phyloP scores from a whole-genome alignment of 2,329 filamentous ascomycete genomes.

The Moelleriella libera region DNA sequence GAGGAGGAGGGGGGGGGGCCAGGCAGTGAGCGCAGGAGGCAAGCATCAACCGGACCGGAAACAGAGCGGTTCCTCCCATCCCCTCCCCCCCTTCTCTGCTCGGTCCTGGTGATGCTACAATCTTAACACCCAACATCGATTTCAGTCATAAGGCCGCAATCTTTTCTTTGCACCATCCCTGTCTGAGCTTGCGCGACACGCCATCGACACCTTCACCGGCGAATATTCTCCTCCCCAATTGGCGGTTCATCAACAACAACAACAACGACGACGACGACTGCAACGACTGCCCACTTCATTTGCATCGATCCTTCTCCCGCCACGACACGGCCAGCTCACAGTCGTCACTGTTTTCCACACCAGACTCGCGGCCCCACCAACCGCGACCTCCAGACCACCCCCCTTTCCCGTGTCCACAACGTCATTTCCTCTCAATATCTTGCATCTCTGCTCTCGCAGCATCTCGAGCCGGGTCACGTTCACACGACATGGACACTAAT shows the following conservation, averaged over 20 bases:
- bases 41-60: too few relatives aligned
- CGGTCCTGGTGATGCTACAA: too few relatives aligned
- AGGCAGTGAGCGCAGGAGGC: too few relatives aligned
- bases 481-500: slow-evolving; percentile 70
- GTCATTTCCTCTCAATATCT: slow-evolving; percentile 13
- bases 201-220: neutral
- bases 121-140: too few relatives aligned
- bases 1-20: too few relatives aligned
- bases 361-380: slow-evolving; percentile 7
- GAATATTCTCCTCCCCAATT: neutral
- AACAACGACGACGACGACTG: neutral
- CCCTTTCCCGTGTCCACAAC: slow-evolving; percentile 12
- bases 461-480: slow-evolving; percentile 7
- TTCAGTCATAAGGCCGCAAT: neutral
- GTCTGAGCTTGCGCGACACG: slow-evolving; percentile 1
- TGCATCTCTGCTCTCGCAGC: slow-evolving; percentile 7
- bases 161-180: slow-evolving; percentile 4
- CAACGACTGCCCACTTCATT: neutral
- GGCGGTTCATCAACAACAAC: neutral
- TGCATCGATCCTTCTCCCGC: neutral
- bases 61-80: too few relatives aligned
- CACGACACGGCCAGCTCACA: neutral
- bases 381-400: slow-evolving; percentile 3
- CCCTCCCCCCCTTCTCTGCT: too few relatives aligned
- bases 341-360: neutral